Base-by-base conservation (phyloP, 352 stramenopile species). In the Globisporangium splendens region DNA sequence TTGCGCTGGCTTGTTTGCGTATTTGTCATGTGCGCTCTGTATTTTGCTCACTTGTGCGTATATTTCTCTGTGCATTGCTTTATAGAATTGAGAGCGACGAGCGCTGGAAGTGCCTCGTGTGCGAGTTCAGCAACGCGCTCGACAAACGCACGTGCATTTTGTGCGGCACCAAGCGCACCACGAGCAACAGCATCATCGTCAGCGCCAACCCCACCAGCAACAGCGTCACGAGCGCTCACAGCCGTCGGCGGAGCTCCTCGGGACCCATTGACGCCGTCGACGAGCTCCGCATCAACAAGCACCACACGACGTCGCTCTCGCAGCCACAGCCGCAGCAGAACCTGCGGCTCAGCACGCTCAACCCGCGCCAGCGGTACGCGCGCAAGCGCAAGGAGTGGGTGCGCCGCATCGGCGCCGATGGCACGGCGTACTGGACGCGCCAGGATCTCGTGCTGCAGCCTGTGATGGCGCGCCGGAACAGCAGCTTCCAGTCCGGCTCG, bases 341-440 rank as follows among this genome's bases (percentile, higher is more conserved):
- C 22, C 59, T 89, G 47, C 50, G 79, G 3, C 69, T 90, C 11
- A 87, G 71, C 28, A 84, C 65, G 10, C 69, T 93, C 11, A 93
- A 93, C 50, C 65, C 78, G 3, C 73, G 83, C n/a, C 83, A 93
- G 48, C 79, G 77, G 28, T 93, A 93, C 59, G 83, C 83, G 3
- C 70, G 69, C 35, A 82, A 89, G 60, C 80, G 85, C 18, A 91
- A 95, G 39, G 83, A 95, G 51, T 95, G 85, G 85, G 71, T 89
- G 11, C 77, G 85, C 20, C 77, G 72, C 57, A 63, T 91, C 15
- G 79, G 72, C 7, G 59, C 76, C 12, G 72, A 92, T 46, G 85
- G 85, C n/a, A 79, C 74, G 0, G 78, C 79, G 2, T 88, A 82
- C 59, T 95, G 85, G 85, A 81, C 80, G 4, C 70, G 82, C 22